phyloP scores from a whole-genome alignment of 2,329 filamentous ascomycete species.

The Madurella mycetomatis region DNA sequence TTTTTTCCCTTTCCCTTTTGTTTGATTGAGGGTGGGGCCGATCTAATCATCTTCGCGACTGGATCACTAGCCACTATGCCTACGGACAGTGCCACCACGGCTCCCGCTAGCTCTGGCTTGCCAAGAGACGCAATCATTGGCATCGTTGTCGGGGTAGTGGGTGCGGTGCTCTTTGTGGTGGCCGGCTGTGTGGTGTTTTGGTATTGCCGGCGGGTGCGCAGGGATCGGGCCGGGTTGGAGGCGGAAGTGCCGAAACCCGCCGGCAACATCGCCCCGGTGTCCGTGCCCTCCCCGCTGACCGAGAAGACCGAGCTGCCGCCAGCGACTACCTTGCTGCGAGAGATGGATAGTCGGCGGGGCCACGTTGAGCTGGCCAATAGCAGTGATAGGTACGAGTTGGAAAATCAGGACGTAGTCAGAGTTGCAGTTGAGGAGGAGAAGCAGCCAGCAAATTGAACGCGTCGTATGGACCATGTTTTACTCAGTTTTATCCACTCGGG shows the following conservation, averaged over 20 bases:
- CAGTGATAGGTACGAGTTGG: slow-evolving; percentile 18
- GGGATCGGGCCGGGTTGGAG: not conserved
- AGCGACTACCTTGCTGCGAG: not conserved
- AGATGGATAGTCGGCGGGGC: slow-evolving; percentile 17
- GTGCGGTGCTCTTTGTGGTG: slow-evolving; percentile 16
- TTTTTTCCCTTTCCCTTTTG: not conserved
- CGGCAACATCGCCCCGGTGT: too few relatives aligned
- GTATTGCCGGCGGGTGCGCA: slow-evolving; percentile 15
- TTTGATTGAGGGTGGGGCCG: too few relatives aligned
- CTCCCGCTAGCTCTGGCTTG: slow-evolving; percentile 7
- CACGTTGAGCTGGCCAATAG: slow-evolving; percentile 20
- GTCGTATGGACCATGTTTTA: too few relatives aligned
- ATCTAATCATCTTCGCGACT: too few relatives aligned
- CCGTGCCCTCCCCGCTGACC: too few relatives aligned
- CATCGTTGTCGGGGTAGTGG: slow-evolving; percentile 23
- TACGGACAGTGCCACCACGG: not conserved
- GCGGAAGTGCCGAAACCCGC: too few relatives aligned
- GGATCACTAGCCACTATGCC: too few relatives aligned
- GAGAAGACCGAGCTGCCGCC: too few relatives aligned
- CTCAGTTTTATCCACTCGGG: too few relatives aligned
- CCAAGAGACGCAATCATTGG: slow-evolving; percentile 23
- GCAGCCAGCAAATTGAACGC: too few relatives aligned
- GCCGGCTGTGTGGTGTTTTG: slow-evolving; percentile 16
- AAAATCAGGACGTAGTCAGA: slow-evolving; percentile 10
- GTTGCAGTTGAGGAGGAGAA: not conserved